Evolutionary conservation across 2,329 filamentous ascomycete species (phyloP).

Genomic region (Calonectria hongkongensis): DNA sequence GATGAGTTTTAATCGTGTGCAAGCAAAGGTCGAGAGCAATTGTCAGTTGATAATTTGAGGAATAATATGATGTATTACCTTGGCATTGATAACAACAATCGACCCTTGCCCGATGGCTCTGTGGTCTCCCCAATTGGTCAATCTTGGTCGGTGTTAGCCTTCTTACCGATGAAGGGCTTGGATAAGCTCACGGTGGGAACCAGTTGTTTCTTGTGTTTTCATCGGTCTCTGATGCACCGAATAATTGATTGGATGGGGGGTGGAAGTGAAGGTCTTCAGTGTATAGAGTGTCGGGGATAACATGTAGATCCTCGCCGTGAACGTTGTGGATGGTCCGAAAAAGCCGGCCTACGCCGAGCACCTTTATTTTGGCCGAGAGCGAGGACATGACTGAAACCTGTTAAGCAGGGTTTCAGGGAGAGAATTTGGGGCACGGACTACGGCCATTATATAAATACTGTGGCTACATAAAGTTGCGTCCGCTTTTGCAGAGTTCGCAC

Average conservation of each 20-base stretch:
- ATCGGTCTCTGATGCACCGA: conserved; percentile 18
- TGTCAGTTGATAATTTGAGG: neutral
- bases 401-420: neutral
- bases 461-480: conserved; percentile 9
- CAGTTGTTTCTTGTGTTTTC: conserved; percentile 2
- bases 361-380: conserved; percentile 13
- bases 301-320: conserved; percentile 13
- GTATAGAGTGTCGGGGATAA: conserved; percentile 11
- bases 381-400: conserved; percentile 18
- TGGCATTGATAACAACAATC: conserved; percentile 8
- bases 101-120: conserved; percentile 18
- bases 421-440: neutral
- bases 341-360: conserved; percentile 13
- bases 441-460: conserved; percentile 20
- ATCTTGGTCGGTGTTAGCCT: conserved; percentile 7
- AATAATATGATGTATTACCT: neutral
- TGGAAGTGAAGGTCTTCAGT: conserved; percentile 23
- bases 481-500: conserved; percentile 1
- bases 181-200: conserved; percentile 10
- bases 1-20: conserved; percentile 8
- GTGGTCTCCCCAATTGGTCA: conserved; percentile 13
- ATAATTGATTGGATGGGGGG: conserved; percentile 10
- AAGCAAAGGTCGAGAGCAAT: neutral
- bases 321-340: conserved; percentile 20
- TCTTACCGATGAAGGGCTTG: no score